Evolutionary conservation across 2,329 filamentous ascomycete species (phyloP).

Genomic region (Phialophora expanda): DNA sequence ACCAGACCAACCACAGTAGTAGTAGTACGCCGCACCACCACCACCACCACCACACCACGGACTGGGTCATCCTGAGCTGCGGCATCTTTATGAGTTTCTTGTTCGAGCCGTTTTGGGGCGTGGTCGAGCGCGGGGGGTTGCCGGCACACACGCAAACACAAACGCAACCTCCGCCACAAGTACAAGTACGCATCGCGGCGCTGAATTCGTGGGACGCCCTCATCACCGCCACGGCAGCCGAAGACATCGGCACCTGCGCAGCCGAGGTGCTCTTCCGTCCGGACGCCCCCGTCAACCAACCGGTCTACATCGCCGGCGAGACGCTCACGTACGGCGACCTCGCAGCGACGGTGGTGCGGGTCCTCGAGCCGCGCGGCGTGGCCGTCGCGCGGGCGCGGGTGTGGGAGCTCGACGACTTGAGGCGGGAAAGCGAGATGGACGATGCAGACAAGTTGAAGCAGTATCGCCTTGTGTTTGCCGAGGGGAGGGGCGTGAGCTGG

Average conservation of each 20-base stretch:
- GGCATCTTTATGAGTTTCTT: conserved; percentile 74
- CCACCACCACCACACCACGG: conserved; percentile 46
- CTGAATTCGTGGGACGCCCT: conserved; percentile 66
- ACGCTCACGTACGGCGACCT: conserved; percentile 63
- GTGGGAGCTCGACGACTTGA: conserved; percentile 56
- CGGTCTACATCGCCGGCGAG: conserved; percentile 67
- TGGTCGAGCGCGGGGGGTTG: conserved; percentile 64
- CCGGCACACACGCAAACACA: too few relatives aligned
- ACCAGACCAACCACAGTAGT: conserved; percentile 46
- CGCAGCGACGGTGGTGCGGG: conserved; percentile 59
- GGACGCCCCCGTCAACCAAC: conserved; percentile 46
- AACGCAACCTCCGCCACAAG: too few relatives aligned
- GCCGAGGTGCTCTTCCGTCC: conserved; percentile 60
- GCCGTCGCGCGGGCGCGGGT: conserved; percentile 54
- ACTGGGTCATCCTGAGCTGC: conserved; percentile 70
- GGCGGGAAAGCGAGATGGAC: conserved; percentile 53
- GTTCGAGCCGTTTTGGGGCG: conserved; percentile 66
- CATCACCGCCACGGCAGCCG: conserved; percentile 67
- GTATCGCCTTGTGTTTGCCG: conserved; percentile 67
- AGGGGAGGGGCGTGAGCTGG: conserved; percentile 66
- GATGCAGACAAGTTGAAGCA: conserved; percentile 59
- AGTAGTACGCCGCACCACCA: too few relatives aligned
- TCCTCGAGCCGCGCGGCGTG: conserved; percentile 43
- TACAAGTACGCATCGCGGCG: conserved; percentile 52
- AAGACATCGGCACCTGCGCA: conserved; percentile 67